Evolutionary conservation across 768 basidiomycete genomes (phyloP).

Genomic region (Suillus variegatus): DNA sequence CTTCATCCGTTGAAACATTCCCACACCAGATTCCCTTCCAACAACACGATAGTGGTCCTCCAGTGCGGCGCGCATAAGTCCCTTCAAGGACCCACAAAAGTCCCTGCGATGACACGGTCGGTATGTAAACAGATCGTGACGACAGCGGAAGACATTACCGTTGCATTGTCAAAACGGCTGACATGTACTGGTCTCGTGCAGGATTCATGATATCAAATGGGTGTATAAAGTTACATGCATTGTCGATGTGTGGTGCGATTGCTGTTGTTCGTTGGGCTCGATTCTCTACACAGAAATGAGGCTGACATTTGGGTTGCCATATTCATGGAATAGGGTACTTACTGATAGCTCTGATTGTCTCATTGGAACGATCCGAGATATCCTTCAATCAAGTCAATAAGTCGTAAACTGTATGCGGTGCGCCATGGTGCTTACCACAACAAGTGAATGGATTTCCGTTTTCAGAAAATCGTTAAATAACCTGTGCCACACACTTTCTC

Average conservation of each 20-base stretch:
- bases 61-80: not conserved
- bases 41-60: not conserved
- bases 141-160: not conserved
- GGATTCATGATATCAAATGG: not conserved
- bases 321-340: not conserved
- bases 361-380: not conserved
- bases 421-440: not conserved
- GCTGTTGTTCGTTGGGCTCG: not conserved
- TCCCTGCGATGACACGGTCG: not conserved
- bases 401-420: not conserved
- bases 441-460: not conserved
- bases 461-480: not conserved
- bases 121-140: not conserved
- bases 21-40: not conserved
- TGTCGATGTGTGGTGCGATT: not conserved
- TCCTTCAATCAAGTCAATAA: not conserved
- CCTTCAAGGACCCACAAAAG: not conserved
- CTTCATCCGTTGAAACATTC: constrained; percentile 8
- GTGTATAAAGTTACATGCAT: not conserved
- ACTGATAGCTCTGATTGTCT: not conserved
- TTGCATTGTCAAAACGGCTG: not conserved
- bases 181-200: not conserved
- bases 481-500: not conserved
- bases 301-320: not conserved
- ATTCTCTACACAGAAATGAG: not conserved